phyloP scores from a whole-genome alignment of 1,139 yeast species.

The Scheffersomyces quercinus region DNA sequence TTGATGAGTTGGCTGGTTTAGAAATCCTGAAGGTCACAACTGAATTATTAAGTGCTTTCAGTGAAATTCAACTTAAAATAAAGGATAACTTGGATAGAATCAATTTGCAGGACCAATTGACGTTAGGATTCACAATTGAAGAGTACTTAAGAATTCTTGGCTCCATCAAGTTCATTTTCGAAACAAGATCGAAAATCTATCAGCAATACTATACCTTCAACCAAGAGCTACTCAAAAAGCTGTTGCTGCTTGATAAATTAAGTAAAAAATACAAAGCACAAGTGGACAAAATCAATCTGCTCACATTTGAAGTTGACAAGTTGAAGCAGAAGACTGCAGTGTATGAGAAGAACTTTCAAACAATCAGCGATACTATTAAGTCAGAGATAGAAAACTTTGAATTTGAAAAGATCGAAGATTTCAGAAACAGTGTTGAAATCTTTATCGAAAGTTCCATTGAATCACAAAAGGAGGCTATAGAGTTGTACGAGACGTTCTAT shows the following conservation, averaged over 20 bases:
- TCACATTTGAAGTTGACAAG: conserved; percentile 58
- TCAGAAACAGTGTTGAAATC: conserved; percentile 86
- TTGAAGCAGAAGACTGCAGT: conserved; percentile 59
- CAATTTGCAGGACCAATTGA: conserved; percentile 81
- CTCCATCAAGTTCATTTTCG: conserved; percentile 72
- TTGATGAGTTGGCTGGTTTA: conserved; percentile 70
- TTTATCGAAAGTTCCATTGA: conserved; percentile 90
- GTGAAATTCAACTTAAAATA: conserved; percentile 69
- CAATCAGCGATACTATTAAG: conserved; percentile 64
- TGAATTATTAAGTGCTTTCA: conserved; percentile 56
- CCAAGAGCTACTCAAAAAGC: conserved; percentile 47
- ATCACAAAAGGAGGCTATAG: conserved; percentile 92
- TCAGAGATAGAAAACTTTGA: conserved; percentile 71
- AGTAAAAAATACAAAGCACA: conserved; percentile 57
- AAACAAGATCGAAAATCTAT: conserved; percentile 72
- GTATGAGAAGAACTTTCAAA: conserved; percentile 60
- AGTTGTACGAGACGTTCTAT: conserved; percentile 90
- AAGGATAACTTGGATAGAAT: conserved; percentile 77
- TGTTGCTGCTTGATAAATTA: conserved; percentile 53
- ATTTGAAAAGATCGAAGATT: conserved; percentile 75
- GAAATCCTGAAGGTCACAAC: conserved; percentile 74
- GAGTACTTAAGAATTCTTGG: conserved; percentile 81
- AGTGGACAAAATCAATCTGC: conserved; percentile 56
- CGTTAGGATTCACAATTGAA: conserved; percentile 84
- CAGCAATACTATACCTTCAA: conserved; percentile 53